Base-by-base conservation (phyloP, 139 green algal genomes). In the Micractinium sp. region DNA sequence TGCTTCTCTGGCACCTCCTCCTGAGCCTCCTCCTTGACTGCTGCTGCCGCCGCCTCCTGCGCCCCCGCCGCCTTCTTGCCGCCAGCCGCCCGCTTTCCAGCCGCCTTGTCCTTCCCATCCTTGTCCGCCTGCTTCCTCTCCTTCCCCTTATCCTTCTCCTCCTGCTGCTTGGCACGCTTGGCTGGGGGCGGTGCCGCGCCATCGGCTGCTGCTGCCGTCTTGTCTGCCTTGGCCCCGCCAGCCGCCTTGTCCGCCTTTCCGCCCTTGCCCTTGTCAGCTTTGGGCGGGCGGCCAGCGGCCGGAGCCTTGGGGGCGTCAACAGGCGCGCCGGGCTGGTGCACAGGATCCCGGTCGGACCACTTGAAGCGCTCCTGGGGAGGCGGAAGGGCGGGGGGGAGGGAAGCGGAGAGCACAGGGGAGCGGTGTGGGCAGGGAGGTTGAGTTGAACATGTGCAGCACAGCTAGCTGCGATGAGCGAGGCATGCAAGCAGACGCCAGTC, bases 311-410 rank as follows among this genome's bases (percentile, higher is more conserved):
- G 12, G 16, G 39, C 16, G 16, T 41, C 25, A 22, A 35, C 33
- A 3, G 74, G 29, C 4, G 33, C 18, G 33, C 3, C 33, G 1
- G 81, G 81, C 81, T 23, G n/a, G 16, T 87, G 63, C 63, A 66
- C 63, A 2, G 15, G 3, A 5, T 77, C 63, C 82, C 63, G 63
- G 5, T 87, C 82, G 16, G 60, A 78, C 66, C 66, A 87, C 38
- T 87, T 87, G 38, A 80, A 87, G 38, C 67, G 66, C 83, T 87
- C 83, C 83, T 87, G 83, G 12, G n/a, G 83, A 3, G 77, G 39
- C 22, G 33, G n/a, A 47, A 23, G 39, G 33, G 36, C 20, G 5
- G 76, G 2, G 36, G 36, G 36, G 13, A 47, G 31, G 15, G 15
- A 2, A 79, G 73, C 2, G n/a, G 1, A 3, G 73, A 41, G 73